These are phyloP conservation scores for Solanum hybrid DNA, from an alignment of 305 asterid species.

Conservation along the genomic window DNA sequence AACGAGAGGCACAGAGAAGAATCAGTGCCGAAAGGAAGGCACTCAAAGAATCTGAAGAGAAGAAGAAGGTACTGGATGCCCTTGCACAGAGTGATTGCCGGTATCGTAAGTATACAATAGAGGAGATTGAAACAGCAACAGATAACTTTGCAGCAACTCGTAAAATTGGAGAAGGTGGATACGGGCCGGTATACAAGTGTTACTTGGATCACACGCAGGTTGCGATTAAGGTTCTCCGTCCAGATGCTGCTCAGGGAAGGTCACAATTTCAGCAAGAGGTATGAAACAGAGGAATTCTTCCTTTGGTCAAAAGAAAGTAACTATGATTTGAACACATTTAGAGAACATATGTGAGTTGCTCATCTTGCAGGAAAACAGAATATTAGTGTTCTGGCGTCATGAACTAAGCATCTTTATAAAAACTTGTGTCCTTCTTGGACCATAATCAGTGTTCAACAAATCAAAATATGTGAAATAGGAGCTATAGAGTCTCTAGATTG, in stretches of 20 bases:
- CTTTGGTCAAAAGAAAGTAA: background rate
- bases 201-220: slow-evolving; percentile 68
- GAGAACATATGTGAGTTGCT: background rate
- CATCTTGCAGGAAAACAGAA: background rate
- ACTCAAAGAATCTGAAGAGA: slow-evolving; percentile 58
- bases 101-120: slow-evolving; percentile 59
- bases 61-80: slow-evolving; percentile 44
- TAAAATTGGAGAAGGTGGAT: slow-evolving; percentile 88
- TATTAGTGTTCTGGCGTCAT: background rate
- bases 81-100: slow-evolving; percentile 50
- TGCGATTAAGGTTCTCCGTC: slow-evolving; percentile 78
- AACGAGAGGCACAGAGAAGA: slow-evolving; percentile 69
- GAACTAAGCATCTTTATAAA: background rate
- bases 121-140: slow-evolving; percentile 71
- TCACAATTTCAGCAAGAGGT: slow-evolving; percentile 94
- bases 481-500: background rate
- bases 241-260: slow-evolving; percentile 85
- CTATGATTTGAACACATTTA: background rate
- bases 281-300: background rate
- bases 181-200: slow-evolving; percentile 75
- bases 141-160: slow-evolving; percentile 43
- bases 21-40: slow-evolving; percentile 64
- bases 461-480: background rate
- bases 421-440: background rate
- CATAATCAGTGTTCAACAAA: background rate